Evolutionary conservation across 306 rosid genomes (phyloP).

Genomic region (Adenanthera pavonina): DNA sequence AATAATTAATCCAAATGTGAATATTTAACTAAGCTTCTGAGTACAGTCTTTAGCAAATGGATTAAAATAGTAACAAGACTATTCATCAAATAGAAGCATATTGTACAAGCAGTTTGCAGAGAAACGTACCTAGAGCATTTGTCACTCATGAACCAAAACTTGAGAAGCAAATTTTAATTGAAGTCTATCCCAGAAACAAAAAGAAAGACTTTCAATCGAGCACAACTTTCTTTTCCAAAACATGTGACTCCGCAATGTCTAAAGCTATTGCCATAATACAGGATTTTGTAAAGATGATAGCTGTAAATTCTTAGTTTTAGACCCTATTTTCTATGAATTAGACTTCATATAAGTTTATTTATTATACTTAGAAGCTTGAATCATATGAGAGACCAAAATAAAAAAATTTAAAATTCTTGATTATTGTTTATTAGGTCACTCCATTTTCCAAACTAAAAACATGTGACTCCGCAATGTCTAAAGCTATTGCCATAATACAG

Average conservation of each 20-base stretch:
- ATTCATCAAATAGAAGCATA: constrained; percentile 28
- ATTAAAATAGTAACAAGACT: constrained; percentile 15
- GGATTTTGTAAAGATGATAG: constrained; percentile 26
- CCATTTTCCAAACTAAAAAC: too few species aligned
- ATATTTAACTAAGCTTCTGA: neutral
- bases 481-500: neutral
- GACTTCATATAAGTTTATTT: too few species aligned
- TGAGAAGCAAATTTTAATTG: constrained; percentile 25
- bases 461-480: constrained; percentile 22
- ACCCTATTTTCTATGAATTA: too few species aligned
- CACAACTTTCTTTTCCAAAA: constrained; percentile 33
- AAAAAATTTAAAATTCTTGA: too few species aligned
- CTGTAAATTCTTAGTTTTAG: too few species aligned
- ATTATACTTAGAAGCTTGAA: too few species aligned
- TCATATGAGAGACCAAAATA: too few species aligned
- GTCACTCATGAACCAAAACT: constrained; percentile 21
- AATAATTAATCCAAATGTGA: neutral
- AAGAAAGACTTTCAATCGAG: constrained; percentile 29
- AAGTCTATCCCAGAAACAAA: constrained; percentile 23
- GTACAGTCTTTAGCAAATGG: constrained; percentile 16
- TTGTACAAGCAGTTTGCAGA: constrained; percentile 1
- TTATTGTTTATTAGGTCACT: too few species aligned
- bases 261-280: neutral
- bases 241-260: constrained; percentile 20
- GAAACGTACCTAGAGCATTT: constrained; percentile 38